These are phyloP conservation scores for Albatrellus sp. DNA, from an alignment of 1,284 basidiomycete genomes.

Conservation along the genomic window DNA sequence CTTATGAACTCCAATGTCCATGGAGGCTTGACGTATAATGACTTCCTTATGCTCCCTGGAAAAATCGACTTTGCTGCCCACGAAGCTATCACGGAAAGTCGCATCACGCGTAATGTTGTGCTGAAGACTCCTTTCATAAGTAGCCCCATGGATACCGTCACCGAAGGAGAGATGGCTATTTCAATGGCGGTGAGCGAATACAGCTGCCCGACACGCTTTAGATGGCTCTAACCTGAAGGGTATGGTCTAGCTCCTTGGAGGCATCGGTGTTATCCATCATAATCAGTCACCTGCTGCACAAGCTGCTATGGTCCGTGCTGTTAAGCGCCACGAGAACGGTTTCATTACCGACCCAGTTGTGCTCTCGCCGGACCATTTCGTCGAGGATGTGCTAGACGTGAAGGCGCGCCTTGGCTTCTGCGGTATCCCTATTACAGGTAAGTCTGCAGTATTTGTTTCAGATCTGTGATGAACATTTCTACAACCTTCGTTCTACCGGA, in stretches of 20 bases:
- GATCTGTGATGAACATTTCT: slow-evolving; percentile 11
- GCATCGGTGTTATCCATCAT: slow-evolving; percentile 98
- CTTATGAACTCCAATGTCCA: slow-evolving; percentile 85
- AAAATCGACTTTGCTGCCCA: slow-evolving; percentile 89
- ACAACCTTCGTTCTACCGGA: slow-evolving; percentile 88
- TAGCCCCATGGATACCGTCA: slow-evolving; percentile 99
- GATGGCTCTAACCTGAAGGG: slow-evolving; percentile 4
- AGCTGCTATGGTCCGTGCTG: slow-evolving; percentile 93
- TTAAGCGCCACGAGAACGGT: slow-evolving; percentile 98
- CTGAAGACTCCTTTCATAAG: slow-evolving; percentile 97
- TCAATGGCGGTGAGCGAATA: slow-evolving; percentile 66
- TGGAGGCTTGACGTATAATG: slow-evolving; percentile 95
- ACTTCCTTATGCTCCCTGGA: slow-evolving; percentile 89
- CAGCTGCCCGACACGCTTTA: slow-evolving; percentile 2
- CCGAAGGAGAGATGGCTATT: slow-evolving; percentile 96
- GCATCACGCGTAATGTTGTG: slow-evolving; percentile 83
- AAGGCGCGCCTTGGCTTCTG: slow-evolving; percentile 91
- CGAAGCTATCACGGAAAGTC: slow-evolving; percentile 76
- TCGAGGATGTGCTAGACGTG: slow-evolving; percentile 89
- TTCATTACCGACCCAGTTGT: slow-evolving; percentile 96
- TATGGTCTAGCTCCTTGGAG: slow-evolving; percentile 68
- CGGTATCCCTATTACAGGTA: slow-evolving; percentile 96
- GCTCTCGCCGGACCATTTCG: slow-evolving; percentile 65
- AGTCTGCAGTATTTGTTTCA: slow-evolving; percentile 17
- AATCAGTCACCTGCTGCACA: slow-evolving; percentile 86